Evolutionary conservation across 371 early-diverging fungal genomes (phyloP).

Genomic region (Sanchytrium tribonematis): DNA sequence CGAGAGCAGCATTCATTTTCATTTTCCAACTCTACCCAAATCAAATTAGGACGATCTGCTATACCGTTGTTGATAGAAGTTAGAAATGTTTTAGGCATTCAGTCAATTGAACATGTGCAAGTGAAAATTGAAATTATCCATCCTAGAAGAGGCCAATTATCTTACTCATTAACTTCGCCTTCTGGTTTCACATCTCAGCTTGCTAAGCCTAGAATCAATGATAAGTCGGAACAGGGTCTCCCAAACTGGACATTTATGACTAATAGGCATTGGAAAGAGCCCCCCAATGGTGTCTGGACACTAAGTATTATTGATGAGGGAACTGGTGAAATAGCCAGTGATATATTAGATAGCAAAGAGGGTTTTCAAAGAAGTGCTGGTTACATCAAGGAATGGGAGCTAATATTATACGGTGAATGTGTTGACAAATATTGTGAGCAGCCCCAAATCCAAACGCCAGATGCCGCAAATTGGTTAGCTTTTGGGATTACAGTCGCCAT

Average conservation of each 20-base stretch:
- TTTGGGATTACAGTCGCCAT: not conserved
- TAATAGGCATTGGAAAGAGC: constrained; percentile 83
- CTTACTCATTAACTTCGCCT: constrained; percentile 42
- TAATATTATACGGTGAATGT: not conserved
- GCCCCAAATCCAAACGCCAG: not conserved
- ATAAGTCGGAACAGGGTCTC: constrained; percentile 38
- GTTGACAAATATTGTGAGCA: not conserved
- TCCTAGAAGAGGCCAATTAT: constrained; percentile 44
- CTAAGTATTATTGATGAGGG: constrained; percentile 17
- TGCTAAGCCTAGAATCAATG: constrained; percentile 30
- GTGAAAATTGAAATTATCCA: constrained; percentile 43
- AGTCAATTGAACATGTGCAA: constrained; percentile 40
- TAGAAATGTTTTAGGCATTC: no score
- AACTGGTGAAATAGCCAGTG: not conserved
- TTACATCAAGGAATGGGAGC: not conserved
- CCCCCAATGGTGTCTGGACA: constrained; percentile 50
- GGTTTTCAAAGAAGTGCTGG: not conserved
- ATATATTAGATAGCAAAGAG: not conserved
- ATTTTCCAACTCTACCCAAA: no score
- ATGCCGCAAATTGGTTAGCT: not conserved
- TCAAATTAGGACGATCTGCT: no score
- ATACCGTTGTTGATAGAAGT: no score
- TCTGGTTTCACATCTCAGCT: constrained; percentile 29
- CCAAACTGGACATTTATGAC: constrained; percentile 78
- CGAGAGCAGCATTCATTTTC: not conserved